phyloP scores from a whole-genome alignment of 306 rosid genomes.

The Astragalus membranaceus region DNA sequence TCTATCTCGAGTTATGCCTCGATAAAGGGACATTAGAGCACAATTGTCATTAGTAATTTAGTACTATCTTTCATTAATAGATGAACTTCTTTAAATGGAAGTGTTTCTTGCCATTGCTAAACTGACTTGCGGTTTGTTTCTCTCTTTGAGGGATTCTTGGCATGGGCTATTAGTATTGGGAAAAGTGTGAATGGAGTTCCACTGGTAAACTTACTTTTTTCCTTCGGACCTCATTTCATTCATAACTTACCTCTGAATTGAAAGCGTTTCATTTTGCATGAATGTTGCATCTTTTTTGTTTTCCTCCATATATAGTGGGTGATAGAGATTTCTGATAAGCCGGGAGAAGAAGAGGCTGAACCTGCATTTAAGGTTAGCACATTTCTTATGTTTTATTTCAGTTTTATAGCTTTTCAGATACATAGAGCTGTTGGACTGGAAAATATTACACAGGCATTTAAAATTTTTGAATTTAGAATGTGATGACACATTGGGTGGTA shows the following conservation, averaged over 20 bases:
- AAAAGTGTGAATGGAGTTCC: conserved; percentile 84
- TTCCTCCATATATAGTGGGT: conserved; percentile 62
- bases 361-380: conserved; percentile 89
- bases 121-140: conserved; percentile 55
- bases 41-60: not conserved
- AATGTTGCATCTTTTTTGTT: conserved; percentile 9
- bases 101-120: conserved; percentile 13
- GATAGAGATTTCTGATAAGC: conserved; percentile 95
- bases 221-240: conserved; percentile 6
- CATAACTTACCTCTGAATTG: not conserved
- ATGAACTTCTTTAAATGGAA: not conserved
- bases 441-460: not conserved
- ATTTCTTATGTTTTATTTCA: not conserved
- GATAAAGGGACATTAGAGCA: not conserved
- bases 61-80: not conserved
- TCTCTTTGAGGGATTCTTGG: conserved; percentile 64
- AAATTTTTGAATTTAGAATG: not conserved
- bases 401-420: too few relatives aligned
- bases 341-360: conserved; percentile 78
- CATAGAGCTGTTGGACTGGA: not conserved
- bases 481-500: not conserved
- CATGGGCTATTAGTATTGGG: conserved; percentile 76
- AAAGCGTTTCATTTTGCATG: conserved; percentile 11
- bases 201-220: conserved; percentile 58
- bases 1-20: conserved; percentile 9